Conservation (phyloP, 1,284 basidiomycete genomes). For the Albatrellus sp. region DNA sequence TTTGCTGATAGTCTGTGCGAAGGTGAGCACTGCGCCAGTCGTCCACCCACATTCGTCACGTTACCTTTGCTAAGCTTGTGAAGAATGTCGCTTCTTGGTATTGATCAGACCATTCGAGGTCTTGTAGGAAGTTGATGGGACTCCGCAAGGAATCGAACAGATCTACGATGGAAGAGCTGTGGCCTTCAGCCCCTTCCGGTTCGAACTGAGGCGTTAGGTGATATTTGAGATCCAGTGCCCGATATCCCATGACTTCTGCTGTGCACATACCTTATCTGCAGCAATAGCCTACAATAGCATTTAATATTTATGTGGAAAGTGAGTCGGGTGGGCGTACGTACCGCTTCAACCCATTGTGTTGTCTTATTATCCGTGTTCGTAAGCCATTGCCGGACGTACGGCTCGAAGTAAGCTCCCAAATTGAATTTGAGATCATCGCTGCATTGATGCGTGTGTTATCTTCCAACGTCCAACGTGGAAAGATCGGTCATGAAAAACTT, state of each 20-base stretch:
- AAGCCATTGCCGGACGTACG: slow-evolving; percentile 86
- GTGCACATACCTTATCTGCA: slow-evolving; percentile 63
- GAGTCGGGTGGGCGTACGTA: slow-evolving; percentile 25
- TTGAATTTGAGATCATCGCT: slow-evolving; percentile 56
- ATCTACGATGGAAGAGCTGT: slow-evolving; percentile 94
- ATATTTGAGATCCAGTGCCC: neutral
- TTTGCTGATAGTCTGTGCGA: slow-evolving; percentile 72
- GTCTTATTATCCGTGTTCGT: slow-evolving; percentile 86
- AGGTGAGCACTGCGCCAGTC: neutral
- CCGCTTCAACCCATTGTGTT: slow-evolving; percentile 86
- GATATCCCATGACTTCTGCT: neutral
- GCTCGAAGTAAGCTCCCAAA: slow-evolving; percentile 70
- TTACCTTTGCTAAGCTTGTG: slow-evolving; percentile 72
- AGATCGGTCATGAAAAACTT: slow-evolving; percentile 16
- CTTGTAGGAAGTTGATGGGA: slow-evolving; percentile 80
- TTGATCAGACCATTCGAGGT: slow-evolving; percentile 85
- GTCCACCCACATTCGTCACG: neutral
- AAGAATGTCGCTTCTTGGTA: slow-evolving; percentile 87
- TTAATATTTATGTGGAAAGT: slow-evolving; percentile 3
- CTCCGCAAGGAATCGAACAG: slow-evolving; percentile 90
- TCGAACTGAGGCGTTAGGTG: slow-evolving; percentile 51
- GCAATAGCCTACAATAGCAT: slow-evolving; percentile 53
- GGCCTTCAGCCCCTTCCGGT: slow-evolving; percentile 72
- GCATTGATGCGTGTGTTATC: slow-evolving; percentile 3
- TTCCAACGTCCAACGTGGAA: neutral